phyloP scores from a whole-genome alignment of 1,284 basidiomycete species.

The Ganoderma sp. region DNA sequence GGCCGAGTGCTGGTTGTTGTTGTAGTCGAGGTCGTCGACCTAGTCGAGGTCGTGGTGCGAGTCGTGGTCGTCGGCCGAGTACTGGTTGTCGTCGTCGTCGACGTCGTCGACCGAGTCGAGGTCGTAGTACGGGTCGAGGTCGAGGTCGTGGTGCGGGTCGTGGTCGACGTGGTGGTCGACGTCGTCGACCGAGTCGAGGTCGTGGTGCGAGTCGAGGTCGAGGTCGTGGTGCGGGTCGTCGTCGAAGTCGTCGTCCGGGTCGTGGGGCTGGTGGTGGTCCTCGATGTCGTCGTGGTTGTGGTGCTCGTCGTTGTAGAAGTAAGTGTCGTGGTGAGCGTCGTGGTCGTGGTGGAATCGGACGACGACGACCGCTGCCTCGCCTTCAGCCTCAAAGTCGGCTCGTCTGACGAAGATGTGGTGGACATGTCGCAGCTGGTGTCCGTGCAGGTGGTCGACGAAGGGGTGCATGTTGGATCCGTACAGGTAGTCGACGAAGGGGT shows the following conservation, averaged over 20 bases:
- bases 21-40: neutral
- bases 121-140: neutral
- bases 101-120: too few relatives aligned
- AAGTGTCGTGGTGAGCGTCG: too few relatives aligned
- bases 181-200: too few relatives aligned
- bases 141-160: neutral
- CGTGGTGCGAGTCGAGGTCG: neutral
- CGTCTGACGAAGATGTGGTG: too few relatives aligned
- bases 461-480: too few relatives aligned
- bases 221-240: neutral
- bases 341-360: too few relatives aligned
- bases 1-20: too few relatives aligned
- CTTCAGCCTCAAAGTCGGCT: neutral
- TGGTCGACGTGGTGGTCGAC: neutral
- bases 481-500: too few relatives aligned
- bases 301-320: too few relatives aligned
- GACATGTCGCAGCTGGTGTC: too few relatives aligned
- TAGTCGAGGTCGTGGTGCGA: neutral
- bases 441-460: too few relatives aligned
- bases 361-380: neutral
- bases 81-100: too few relatives aligned
- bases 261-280: neutral
- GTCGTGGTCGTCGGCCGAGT: neutral
- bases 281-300: neutral
- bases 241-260: neutral